A percentile compares a stretch with the other conserved stretches of the same genome.
phyloP scores from a whole-genome alignment of 768 basidiomycete species.

The Rhodotorula paludigena region DNA sequence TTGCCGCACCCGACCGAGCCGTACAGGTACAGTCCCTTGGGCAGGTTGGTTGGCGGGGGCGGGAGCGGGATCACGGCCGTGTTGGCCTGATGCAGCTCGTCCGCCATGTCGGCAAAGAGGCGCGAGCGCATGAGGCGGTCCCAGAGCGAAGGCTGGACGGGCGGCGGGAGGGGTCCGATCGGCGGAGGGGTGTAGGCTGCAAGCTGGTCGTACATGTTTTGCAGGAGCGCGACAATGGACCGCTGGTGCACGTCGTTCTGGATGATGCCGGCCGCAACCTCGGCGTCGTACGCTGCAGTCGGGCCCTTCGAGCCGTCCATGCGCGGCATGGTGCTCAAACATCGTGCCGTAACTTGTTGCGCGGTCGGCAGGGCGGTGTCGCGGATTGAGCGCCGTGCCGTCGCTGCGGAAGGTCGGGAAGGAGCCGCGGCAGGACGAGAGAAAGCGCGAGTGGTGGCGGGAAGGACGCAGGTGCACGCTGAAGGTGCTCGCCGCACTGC shows the following conservation, averaged over 20 bases:
- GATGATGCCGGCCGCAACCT: conserved; percentile 57
- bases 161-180: conserved; percentile 51
- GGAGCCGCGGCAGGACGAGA: not conserved
- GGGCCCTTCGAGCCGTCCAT: conserved; percentile 17
- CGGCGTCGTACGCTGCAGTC: conserved; percentile 48
- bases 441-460: not conserved
- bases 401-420: not conserved
- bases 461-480: not conserved
- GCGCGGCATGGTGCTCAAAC: not conserved
- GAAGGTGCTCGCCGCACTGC: not conserved
- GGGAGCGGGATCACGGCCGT: conserved; percentile 15
- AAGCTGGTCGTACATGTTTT: conserved; percentile 70
- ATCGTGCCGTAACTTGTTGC: not conserved
- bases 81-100: conserved; percentile 29
- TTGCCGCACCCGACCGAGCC: conserved; percentile 97
- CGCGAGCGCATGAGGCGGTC: conserved; percentile 39
- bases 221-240: conserved; percentile 73
- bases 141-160: conserved; percentile 38
- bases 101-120: conserved; percentile 14
- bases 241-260: conserved; percentile 77
- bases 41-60: conserved; percentile 52
- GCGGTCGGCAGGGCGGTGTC: no score
- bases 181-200: conserved; percentile 64
- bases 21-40: conserved; percentile 87
- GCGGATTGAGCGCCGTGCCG: no score